These are phyloP conservation scores for Trapa bicornis DNA, from an alignment of 345 rosid species.

Conservation along the genomic window DNA sequence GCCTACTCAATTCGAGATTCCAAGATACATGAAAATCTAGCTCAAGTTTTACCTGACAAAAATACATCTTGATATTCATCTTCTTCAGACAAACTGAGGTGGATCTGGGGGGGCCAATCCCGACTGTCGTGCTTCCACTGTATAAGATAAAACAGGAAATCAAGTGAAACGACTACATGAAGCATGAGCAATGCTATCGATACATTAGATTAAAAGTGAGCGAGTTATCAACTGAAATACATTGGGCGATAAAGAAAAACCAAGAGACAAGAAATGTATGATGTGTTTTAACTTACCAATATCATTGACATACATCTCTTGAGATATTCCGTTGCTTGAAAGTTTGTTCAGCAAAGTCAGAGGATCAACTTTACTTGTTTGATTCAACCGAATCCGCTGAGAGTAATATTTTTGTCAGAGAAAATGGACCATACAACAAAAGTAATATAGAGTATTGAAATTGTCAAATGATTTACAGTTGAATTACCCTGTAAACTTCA, in stretches of 20 bases:
- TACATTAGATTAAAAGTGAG: not conserved
- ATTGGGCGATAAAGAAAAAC: not conserved
- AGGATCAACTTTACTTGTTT: slow-evolving; percentile 63
- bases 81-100: slow-evolving; percentile 71
- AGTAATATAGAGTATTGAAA: not conserved
- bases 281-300: slow-evolving; percentile 38
- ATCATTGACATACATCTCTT: slow-evolving; percentile 81
- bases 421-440: slow-evolving; percentile 2
- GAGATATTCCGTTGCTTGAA: slow-evolving; percentile 60
- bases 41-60: slow-evolving; percentile 45
- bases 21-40: not conserved
- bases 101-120: slow-evolving; percentile 89
- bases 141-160: slow-evolving; percentile 12
- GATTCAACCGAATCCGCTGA: slow-evolving; percentile 60
- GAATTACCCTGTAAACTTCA: slow-evolving; percentile 79
- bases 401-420: slow-evolving; percentile 3
- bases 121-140: slow-evolving; percentile 94
- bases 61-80: slow-evolving; percentile 71
- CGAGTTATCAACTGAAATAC: not conserved
- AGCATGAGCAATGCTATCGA: not conserved
- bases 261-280: not conserved
- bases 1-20: no score
- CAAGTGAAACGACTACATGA: not conserved
- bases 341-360: slow-evolving; percentile 58
- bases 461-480: not conserved